Base-by-base conservation (phyloP, 1,284 basidiomycete species). In the Dichomitus squalens region DNA sequence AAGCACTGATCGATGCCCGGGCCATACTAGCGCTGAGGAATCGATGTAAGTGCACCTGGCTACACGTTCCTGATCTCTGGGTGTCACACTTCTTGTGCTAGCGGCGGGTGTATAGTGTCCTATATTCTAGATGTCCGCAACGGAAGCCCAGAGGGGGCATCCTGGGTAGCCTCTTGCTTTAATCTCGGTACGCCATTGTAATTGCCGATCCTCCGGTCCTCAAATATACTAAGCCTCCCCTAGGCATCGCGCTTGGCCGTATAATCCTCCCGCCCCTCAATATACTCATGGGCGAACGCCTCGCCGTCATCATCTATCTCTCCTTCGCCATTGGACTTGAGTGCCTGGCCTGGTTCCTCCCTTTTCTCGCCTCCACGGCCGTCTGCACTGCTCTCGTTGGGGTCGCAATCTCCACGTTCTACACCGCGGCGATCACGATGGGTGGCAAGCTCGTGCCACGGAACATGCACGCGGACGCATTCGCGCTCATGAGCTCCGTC, bases 391-490 rank as follows among this genome's bases (percentile, higher is more conserved):
- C 71, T n/a, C 63, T 73, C 56, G 67, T 73, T 55, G 72, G 72
- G 9, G 64, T 73, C 41, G 67, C 67, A 18, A 71, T 73, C 64
- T 70, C 70, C n/a, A 72, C 71, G 5, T 72, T 72, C 59, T 73
- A 73, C 62, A 59, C 70, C 2, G 67, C 70, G 18, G 69, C 67
- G 39, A 71, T 72, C 52, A 67, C 68, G 36, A 67, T 59, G 1
- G 70, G 66, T 2, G 67, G 69, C 16, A 66, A 66, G 54, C 68
- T 72, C 41, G 62, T 73, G 33, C 71, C 72, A 27, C 66, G 69
- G 29, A 58, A 51, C 49, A 68, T 72, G 70, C 72, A 72, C 36
- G 70, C 71, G 7, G 70, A 72, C 46, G 70, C 68, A 23, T 72
- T 73, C 58, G 65, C 68, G 38, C 57, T 72, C 52, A 73, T 73